Evolutionary conservation across 2,329 filamentous ascomycete genomes (phyloP), one percentile per base, ranked within the genome.

Genomic region (Karstenula rhodostoma): DNA sequence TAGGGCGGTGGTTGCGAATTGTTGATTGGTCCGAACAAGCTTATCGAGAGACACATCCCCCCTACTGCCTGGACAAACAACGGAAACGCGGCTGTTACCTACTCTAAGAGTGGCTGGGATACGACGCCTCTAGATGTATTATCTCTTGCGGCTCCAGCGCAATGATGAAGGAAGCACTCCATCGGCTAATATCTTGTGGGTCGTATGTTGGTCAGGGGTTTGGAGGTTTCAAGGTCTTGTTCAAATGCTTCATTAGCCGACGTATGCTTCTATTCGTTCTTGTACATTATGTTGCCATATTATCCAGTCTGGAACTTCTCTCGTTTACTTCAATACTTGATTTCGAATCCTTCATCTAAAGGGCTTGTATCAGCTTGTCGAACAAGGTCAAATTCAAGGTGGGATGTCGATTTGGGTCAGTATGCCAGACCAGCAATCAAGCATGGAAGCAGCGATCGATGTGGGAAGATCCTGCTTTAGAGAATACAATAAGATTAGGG

Each of bases 21-120:
- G 23, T 46, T 46, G 12, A 46, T 46, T 25, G 43, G 43, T 23
- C 19, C 19, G 19, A 15, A 25, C 4, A 46, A 46, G 43, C n/a
- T 46, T 9, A 22, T 46, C 19, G 43, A 46, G 10, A 46, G 43
- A 46, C 19, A 46, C 19, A 46, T 46, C 23, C 43, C 43, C 43
- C 9, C 43, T 4, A 46, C 9, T 22, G 12, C 8, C 19, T 46
- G 43, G 43, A 46, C 43, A 46, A n/a, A 46, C 43, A 46, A 22
- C 19, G 43, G 43, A 46, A 46, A 46, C 43, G 43, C 43, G 43
- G 43, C 9, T 46, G 43, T 46, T 46, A 46, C 43, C 19, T 46
- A 46, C 43, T 46, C 43, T 23, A 46, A 22, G 23, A 23, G 10
- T 23, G 43, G 19, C 43, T 46, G 43, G 43, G 43, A 23, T 10